A percentile compares a stretch with the other conserved stretches of the same genome.
Conservation (phyloP, 2,329 filamentous ascomycete genomes). For the Aureobasidium sp. region DNA sequence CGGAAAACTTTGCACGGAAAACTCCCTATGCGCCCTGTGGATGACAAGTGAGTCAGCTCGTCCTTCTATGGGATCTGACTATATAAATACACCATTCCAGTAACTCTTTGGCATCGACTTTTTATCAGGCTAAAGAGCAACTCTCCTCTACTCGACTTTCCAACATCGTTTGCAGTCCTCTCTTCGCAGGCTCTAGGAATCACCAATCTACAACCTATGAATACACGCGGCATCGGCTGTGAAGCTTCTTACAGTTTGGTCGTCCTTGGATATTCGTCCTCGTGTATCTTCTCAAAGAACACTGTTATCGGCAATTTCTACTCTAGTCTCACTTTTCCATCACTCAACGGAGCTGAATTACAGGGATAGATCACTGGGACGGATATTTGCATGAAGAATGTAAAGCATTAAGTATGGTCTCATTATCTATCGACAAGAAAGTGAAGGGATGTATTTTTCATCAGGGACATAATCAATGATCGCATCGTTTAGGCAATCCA, state of each 20-base stretch:
- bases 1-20: background rate
- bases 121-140: background rate
- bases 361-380: background rate
- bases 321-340: too few species aligned
- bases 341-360: background rate
- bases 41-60: background rate
- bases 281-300: background rate
- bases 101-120: background rate
- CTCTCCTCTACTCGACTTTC: background rate
- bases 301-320: too few species aligned
- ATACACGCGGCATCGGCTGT: background rate
- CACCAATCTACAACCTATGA: background rate
- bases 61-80: background rate
- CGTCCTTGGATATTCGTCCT: too few species aligned
- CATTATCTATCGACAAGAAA: background rate
- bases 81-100: background rate
- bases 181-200: background rate
- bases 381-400: background rate
- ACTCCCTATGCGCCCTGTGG: background rate
- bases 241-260: too few species aligned
- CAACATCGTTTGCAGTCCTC: too few species aligned
- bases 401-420: background rate
- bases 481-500: constrained; percentile 35
- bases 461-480: background rate
- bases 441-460: constrained; percentile 1